Conservation (phyloP, 2,329 filamentous ascomycete species). For the Fonsecaea pugnacius region DNA sequence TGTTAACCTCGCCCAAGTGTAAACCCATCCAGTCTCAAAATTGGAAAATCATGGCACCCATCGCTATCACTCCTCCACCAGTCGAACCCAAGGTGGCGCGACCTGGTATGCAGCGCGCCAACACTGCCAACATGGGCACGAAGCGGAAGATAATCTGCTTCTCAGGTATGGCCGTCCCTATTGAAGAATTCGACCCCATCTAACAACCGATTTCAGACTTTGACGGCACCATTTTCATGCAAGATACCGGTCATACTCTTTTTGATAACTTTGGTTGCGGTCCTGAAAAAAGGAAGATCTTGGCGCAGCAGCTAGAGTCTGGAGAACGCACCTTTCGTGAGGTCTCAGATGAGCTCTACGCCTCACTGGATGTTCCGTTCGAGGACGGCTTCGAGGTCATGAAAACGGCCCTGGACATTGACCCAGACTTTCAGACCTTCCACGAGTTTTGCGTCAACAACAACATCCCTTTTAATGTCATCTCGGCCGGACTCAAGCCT, state of each 20-base stretch:
- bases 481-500: conserved; percentile 69
- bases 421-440: conserved; percentile 66
- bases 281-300: conserved; percentile 56
- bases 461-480: conserved; percentile 70
- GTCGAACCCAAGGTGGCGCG: conserved; percentile 33
- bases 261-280: conserved; percentile 70
- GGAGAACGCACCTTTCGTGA: conserved; percentile 71
- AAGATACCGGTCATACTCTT: conserved; percentile 71
- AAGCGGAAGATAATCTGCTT: conserved; percentile 54
- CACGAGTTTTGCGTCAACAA: conserved; percentile 67
- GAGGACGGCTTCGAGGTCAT: conserved; percentile 70
- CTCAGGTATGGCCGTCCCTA: conserved; percentile 44
- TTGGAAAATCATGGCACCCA: conserved; percentile 33
- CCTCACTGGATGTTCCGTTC: conserved; percentile 67
- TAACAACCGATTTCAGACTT: conserved; percentile 58
- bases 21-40: neutral
- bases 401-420: conserved; percentile 65
- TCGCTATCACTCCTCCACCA: conserved; percentile 34
- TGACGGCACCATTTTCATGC: conserved; percentile 73
- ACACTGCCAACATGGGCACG: conserved; percentile 37
- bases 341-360: conserved; percentile 74
- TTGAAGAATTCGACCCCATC: conserved; percentile 1
- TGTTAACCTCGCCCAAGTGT: neutral
- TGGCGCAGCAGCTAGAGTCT: conserved; percentile 67
- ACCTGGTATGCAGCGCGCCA: conserved; percentile 29